These are phyloP conservation scores for Mediolabrus comicus DNA, from an alignment of 108 stramenopile genomes.

Conservation along the genomic window DNA sequence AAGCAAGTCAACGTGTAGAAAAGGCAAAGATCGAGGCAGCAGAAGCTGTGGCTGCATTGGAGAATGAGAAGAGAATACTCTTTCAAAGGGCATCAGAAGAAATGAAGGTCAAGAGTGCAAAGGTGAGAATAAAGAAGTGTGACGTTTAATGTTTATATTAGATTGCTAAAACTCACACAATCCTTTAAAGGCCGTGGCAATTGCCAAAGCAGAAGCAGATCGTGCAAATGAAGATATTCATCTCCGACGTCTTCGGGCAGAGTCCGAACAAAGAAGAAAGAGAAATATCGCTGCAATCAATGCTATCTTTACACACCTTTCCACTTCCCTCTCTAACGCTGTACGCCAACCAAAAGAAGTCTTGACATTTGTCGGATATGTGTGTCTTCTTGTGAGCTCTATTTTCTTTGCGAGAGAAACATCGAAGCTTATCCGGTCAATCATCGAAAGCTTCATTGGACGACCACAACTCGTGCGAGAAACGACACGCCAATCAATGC, in stretches of 20 bases:
- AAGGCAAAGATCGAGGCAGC: slow-evolving; percentile 25
- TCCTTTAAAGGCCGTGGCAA: slow-evolving; percentile 55
- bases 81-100: slow-evolving; percentile 43
- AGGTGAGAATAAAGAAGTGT: background rate
- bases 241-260: slow-evolving; percentile 55
- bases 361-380: slow-evolving; percentile 44
- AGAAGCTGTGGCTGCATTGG: slow-evolving; percentile 29
- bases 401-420: slow-evolving; percentile 51
- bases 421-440: slow-evolving; percentile 40
- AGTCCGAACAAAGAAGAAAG: slow-evolving; percentile 63
- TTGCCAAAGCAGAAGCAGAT: slow-evolving; percentile 67
- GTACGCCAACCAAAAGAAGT: slow-evolving; percentile 44
- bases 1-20: slow-evolving; percentile 48
- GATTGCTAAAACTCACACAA: slow-evolving; percentile 26
- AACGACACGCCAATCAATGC: slow-evolving; percentile 53
- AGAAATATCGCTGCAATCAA: slow-evolving; percentile 67
- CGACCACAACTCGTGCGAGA: slow-evolving; percentile 76
- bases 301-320: slow-evolving; percentile 33
- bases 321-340: slow-evolving; percentile 19
- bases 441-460: slow-evolving; percentile 68
- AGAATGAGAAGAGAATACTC: slow-evolving; percentile 30
- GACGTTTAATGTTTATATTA: slow-evolving; percentile 18
- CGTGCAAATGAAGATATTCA: slow-evolving; percentile 77
- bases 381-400: slow-evolving; percentile 33
- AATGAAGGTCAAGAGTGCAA: slow-evolving; percentile 41